These are phyloP conservation scores for Aleurites moluccanus DNA, from an alignment of 441 rosid species.

Conservation along the genomic window DNA sequence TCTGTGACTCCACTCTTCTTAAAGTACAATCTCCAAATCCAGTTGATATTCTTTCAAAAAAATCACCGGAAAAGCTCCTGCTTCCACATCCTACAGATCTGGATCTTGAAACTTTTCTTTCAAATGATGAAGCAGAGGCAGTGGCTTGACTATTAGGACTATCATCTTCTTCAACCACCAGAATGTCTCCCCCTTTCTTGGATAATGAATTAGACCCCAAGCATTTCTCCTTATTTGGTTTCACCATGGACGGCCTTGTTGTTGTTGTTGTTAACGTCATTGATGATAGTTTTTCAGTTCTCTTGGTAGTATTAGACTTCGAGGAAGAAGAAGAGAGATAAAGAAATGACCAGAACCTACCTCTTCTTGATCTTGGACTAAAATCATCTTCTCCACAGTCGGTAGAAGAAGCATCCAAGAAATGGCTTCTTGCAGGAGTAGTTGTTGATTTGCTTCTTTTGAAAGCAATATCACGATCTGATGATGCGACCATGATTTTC, in stretches of 20 bases:
- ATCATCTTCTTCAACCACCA: constrained; percentile 50
- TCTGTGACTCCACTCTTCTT: constrained; percentile 86
- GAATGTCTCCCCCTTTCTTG: constrained; percentile 38
- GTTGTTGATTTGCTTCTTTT: constrained; percentile 83
- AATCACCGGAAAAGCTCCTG: constrained; percentile 95
- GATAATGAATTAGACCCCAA: constrained; percentile 45
- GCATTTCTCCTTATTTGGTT: constrained; percentile 35
- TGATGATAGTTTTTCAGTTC: constrained; percentile 39
- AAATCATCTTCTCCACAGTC: constrained; percentile 41
- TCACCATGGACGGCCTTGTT: constrained; percentile 24
- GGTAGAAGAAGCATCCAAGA: constrained; percentile 31
- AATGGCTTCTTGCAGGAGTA: constrained; percentile 43
- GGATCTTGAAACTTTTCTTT: constrained; percentile 88
- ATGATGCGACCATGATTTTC: constrained; percentile 50
- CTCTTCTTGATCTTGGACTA: constrained; percentile 55
- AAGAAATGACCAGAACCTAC: constrained; percentile 86
- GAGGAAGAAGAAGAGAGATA: constrained; percentile 55
- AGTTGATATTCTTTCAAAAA: constrained; percentile 90
- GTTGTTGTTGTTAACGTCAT: constrained; percentile 17
- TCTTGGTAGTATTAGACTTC: constrained; percentile 37
- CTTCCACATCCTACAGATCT: constrained; percentile 98
- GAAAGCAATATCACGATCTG: constrained; percentile 52
- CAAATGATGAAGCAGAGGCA: constrained; percentile 51
- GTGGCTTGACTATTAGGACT: constrained; percentile 47
- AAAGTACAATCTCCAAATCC: constrained; percentile 95